Percentiles rank a stretch among this genome's conserved stretches.
phyloP scores from a whole-genome alignment of 768 basidiomycete genomes.

The Podaxis sp. region DNA sequence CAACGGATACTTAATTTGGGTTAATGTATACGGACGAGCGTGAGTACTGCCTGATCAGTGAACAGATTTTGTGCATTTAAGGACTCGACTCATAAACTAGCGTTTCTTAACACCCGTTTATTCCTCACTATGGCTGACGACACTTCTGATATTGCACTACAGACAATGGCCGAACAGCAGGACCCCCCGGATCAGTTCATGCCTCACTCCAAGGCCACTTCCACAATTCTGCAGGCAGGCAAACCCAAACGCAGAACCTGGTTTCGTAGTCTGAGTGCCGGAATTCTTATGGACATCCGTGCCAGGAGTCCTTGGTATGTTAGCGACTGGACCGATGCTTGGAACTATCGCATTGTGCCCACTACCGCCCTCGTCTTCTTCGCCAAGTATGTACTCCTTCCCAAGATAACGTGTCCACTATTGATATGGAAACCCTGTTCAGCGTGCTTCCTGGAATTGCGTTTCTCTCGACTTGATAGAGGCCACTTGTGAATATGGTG shows the following conservation, averaged over 20 bases:
- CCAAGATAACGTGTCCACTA: no score
- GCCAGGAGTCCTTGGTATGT: slow-evolving; percentile 76
- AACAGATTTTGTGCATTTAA: background rate
- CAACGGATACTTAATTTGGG: background rate
- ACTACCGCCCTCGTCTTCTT: slow-evolving; percentile 86
- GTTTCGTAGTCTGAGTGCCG: slow-evolving; percentile 43
- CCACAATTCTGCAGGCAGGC: background rate
- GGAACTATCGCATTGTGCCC: slow-evolving; percentile 88
- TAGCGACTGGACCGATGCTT: slow-evolving; percentile 89
- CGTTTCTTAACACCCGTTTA: background rate
- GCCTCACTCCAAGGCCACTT: background rate
- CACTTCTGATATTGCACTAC: background rate
- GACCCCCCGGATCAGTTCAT: background rate
- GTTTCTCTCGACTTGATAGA: slow-evolving; percentile 92
- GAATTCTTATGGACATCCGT: slow-evolving; percentile 69
- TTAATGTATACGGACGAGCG: background rate
- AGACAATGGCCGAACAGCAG: background rate
- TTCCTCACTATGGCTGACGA: background rate
- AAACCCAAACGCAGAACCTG: slow-evolving; percentile 16
- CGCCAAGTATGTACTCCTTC: slow-evolving; percentile 56
- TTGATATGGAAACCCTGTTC: background rate
- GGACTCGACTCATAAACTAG: background rate
- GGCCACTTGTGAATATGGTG: slow-evolving; percentile 86
- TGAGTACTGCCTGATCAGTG: background rate
- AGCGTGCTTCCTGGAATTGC: slow-evolving; percentile 90